phyloP scores from a whole-genome alignment of 495 filamentous ascomycete genomes.

The Chaetomium tenue region DNA sequence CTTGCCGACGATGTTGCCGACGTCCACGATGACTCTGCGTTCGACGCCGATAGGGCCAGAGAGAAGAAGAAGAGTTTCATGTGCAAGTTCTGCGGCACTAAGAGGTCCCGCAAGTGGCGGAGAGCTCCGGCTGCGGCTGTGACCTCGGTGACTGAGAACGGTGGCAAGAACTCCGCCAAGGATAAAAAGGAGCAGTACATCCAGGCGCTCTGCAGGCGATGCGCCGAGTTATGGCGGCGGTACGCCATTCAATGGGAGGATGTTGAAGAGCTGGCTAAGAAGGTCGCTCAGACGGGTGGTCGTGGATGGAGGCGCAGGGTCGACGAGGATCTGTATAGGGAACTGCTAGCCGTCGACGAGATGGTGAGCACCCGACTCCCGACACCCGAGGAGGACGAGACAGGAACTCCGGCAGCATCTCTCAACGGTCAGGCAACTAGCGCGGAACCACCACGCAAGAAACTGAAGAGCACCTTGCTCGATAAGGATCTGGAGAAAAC shows the following conservation, averaged over 20 bases:
- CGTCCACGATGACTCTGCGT: conserved; percentile 92
- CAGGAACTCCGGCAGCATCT: conserved; percentile 44
- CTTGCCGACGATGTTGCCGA: conserved; percentile 90
- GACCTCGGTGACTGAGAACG: conserved; percentile 65
- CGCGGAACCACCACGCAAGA: conserved; percentile 54
- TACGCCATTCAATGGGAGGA: conserved; percentile 97
- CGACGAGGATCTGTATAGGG: conserved; percentile 87
- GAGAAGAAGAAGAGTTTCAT: conserved; percentile 78
- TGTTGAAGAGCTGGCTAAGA: conserved; percentile 88
- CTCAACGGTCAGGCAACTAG: conserved; percentile 20
- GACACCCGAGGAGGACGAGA: conserved; percentile 41
- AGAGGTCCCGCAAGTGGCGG: conserved; percentile 83
- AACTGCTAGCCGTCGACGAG: conserved; percentile 58
- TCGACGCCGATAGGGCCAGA: conserved; percentile 82
- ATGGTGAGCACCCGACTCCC: conserved; percentile 48
- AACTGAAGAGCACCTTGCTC: conserved; percentile 47
- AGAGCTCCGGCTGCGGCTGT: conserved; percentile 80
- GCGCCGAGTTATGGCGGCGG: conserved; percentile 87
- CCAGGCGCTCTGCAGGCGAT: conserved; percentile 83
- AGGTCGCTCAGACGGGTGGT: conserved; percentile 76
- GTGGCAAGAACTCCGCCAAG: conserved; percentile 57
- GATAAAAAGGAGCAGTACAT: conserved; percentile 77
- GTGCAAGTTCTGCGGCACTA: conserved; percentile 89
- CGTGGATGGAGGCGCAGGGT: conserved; percentile 83
- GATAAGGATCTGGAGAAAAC: conserved; percentile 51